Percentiles rank a stretch among this genome's conserved stretches.
Evolutionary conservation across 306 rosid genomes (phyloP).

Genomic region (Aeschynomene evenia): DNA sequence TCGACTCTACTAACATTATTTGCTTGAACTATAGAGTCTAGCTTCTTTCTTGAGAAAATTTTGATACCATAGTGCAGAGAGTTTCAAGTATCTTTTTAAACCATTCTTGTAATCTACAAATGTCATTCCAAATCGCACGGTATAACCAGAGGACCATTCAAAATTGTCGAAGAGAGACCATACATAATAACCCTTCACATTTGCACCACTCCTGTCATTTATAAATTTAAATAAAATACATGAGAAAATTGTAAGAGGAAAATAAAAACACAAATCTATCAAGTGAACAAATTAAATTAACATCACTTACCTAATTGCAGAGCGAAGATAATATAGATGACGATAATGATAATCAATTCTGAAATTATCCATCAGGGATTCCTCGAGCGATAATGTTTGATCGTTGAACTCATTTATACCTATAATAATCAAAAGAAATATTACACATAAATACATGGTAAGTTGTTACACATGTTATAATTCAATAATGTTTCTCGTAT

Average conservation of each 20-base stretch:
- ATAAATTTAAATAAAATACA: background rate
- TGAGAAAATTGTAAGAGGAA: background rate
- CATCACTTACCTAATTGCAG: slow-evolving; percentile 48
- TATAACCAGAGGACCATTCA: slow-evolving; percentile 56
- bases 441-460: too few relatives aligned
- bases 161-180: slow-evolving; percentile 66
- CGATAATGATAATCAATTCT: slow-evolving; percentile 45
- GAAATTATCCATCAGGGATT: slow-evolving; percentile 44
- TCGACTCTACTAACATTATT: background rate
- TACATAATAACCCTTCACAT: slow-evolving; percentile 57
- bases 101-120: slow-evolving; percentile 47
- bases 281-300: too few relatives aligned
- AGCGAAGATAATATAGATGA: slow-evolving; percentile 49
- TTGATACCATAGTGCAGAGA: slow-evolving; percentile 53
- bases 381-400: slow-evolving; percentile 32
- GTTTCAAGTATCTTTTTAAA: slow-evolving; percentile 45
- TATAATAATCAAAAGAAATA: background rate
- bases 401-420: slow-evolving; percentile 56
- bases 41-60: slow-evolving; percentile 34
- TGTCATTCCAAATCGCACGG: slow-evolving; percentile 48
- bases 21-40: background rate
- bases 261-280: too few relatives aligned
- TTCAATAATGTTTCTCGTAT: too few relatives aligned
- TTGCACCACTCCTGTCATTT: slow-evolving; percentile 45
- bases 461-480: too few relatives aligned